A percentile compares a stretch with the other conserved stretches of the same genome.
phyloP scores from a whole-genome alignment of 2,329 filamentous ascomycete genomes.

The Nigrospora osmanthi region DNA sequence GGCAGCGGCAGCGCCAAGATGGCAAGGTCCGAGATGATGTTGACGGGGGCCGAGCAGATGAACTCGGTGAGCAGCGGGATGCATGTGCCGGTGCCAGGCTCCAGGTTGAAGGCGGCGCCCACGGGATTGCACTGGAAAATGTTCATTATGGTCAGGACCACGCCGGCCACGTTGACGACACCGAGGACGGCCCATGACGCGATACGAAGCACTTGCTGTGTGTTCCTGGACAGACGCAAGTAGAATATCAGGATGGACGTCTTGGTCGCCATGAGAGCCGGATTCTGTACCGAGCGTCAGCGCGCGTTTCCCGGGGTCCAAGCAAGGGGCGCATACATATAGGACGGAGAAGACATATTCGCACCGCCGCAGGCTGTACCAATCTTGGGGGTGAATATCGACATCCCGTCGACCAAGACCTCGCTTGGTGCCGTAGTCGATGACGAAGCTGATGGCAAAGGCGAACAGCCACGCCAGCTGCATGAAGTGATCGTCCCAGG shows the following conservation, averaged over 20 bases:
- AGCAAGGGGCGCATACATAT: constrained; percentile 38
- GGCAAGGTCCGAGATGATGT: constrained; percentile 84
- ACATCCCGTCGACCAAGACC: constrained; percentile 63
- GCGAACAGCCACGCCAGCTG: constrained; percentile 68
- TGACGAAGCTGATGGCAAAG: constrained; percentile 59
- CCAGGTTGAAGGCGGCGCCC: constrained; percentile 54
- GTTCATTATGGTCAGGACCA: constrained; percentile 77
- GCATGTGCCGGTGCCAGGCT: constrained; percentile 30
- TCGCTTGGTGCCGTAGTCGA: constrained; percentile 53
- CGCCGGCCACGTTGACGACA: constrained; percentile 71
- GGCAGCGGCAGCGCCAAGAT: constrained; percentile 85
- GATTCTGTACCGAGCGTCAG: constrained; percentile 51
- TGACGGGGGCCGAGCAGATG: constrained; percentile 75
- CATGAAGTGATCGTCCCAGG: constrained; percentile 76
- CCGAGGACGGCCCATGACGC: constrained; percentile 74
- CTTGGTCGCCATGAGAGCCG: constrained; percentile 83
- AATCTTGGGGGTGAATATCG: constrained; percentile 45
- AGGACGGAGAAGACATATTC: constrained; percentile 60
- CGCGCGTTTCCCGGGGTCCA: not conserved
- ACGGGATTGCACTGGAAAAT: constrained; percentile 79
- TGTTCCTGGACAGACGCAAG: constrained; percentile 70
- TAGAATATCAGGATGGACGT: constrained; percentile 92
- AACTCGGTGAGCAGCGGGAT: constrained; percentile 55
- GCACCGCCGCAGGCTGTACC: constrained; percentile 43
- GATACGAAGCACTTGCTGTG: constrained; percentile 66